Evolutionary conservation across 106 monocot species (phyloP).

Genomic region (Apostasia shenzhenica): DNA sequence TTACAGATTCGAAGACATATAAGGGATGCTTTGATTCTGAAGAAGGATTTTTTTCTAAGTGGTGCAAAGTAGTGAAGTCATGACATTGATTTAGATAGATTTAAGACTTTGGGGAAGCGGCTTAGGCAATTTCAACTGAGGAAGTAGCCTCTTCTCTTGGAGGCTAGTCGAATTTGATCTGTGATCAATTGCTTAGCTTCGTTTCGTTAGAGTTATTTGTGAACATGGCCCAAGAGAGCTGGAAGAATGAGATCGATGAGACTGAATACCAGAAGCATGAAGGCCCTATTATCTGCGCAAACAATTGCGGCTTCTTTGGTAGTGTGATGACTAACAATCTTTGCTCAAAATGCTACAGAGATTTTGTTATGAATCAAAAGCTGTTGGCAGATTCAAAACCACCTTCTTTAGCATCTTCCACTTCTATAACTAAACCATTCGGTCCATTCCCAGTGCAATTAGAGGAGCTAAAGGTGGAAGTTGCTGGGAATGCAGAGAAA

Average conservation of each 20-base stretch:
- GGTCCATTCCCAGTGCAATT: background rate
- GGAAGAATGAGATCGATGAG: slow-evolving; percentile 1
- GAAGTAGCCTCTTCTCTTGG: background rate
- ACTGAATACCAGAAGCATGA: slow-evolving; percentile 4
- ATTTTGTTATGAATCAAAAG: slow-evolving; percentile 13
- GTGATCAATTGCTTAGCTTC: background rate
- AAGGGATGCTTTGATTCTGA: too few species aligned
- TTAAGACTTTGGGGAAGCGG: too few species aligned
- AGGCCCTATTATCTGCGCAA: slow-evolving; percentile 20
- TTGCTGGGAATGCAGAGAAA: background rate
- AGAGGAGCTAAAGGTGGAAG: background rate
- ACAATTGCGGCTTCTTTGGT: slow-evolving; percentile 46
- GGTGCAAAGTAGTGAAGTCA: too few species aligned
- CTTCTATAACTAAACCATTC: background rate
- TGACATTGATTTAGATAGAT: too few species aligned
- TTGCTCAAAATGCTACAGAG: slow-evolving; percentile 43
- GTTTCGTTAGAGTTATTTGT: background rate
- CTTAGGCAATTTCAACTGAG: background rate
- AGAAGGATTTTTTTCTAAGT: too few species aligned
- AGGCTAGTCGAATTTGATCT: background rate
- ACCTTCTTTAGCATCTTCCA: slow-evolving; percentile 11
- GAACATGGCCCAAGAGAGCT: slow-evolving; percentile 7
- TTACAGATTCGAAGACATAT: too few species aligned
- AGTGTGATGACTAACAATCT: slow-evolving; percentile 28
- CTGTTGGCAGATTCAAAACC: slow-evolving; percentile 2